Evolutionary conservation across 768 basidiomycete species (phyloP).

Genomic region (Pleurotus platypus): DNA sequence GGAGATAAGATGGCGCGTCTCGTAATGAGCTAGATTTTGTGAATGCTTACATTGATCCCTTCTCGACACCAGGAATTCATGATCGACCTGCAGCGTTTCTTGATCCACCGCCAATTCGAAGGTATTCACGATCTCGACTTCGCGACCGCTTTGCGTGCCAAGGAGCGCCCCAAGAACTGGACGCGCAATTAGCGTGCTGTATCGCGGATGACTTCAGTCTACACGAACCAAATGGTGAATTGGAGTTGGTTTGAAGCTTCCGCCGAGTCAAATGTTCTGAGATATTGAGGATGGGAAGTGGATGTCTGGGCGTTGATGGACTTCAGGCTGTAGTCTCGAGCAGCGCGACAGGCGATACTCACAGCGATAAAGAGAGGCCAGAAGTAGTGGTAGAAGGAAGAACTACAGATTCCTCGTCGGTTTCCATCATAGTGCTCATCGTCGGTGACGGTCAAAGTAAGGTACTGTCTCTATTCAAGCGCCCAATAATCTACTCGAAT

Average conservation of each 20-base stretch:
- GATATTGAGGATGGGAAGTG: constrained; percentile 93
- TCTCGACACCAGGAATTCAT: constrained; percentile 76
- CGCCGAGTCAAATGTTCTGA: constrained; percentile 92
- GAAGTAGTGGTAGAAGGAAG: constrained; percentile 68
- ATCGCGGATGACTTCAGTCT: not conserved
- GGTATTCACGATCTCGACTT: constrained; percentile 95
- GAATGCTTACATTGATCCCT: constrained; percentile 74
- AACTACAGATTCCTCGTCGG: constrained; percentile 73
- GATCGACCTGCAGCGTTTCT: constrained; percentile 63
- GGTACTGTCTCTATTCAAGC: not conserved
- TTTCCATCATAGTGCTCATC: constrained; percentile 60
- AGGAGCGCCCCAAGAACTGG: constrained; percentile 90
- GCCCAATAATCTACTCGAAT: not conserved
- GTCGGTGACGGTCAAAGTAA: constrained; percentile 22
- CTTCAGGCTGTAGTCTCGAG: not conserved
- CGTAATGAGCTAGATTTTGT: not conserved
- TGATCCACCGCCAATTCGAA: constrained; percentile 82
- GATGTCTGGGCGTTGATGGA: constrained; percentile 60
- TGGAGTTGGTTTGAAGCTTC: constrained; percentile 64
- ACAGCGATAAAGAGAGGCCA: constrained; percentile 75
- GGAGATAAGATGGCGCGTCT: not conserved
- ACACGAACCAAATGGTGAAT: constrained; percentile 61
- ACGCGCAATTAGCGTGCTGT: not conserved
- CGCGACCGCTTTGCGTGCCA: constrained; percentile 90
- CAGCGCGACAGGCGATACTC: constrained; percentile 21